These are phyloP conservation scores for Candida pseudoglaebosa DNA, from an alignment of 805 yeast species.

Conservation along the genomic window DNA sequence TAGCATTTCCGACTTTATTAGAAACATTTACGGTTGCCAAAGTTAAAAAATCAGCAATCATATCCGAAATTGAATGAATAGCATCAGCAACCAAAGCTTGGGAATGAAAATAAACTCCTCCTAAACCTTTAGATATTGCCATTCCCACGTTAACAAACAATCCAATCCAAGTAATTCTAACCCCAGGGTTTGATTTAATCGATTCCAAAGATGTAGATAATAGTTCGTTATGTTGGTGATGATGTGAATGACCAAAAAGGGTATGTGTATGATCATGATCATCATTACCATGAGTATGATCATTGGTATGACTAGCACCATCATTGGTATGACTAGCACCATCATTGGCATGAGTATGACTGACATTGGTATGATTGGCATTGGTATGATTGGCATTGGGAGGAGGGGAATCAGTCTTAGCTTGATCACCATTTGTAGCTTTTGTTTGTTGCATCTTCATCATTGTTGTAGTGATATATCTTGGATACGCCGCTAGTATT, in stretches of 20 bases:
- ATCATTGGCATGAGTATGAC: neutral
- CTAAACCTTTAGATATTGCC: constrained; percentile 82
- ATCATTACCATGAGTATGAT: constrained; percentile 4
- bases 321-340: constrained; percentile 3
- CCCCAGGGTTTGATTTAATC: constrained; percentile 66
- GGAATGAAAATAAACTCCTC: constrained; percentile 91
- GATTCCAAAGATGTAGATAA: constrained; percentile 22
- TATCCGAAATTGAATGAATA: constrained; percentile 85
- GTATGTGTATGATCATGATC: constrained; percentile 6
- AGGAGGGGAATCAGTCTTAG: too few species aligned
- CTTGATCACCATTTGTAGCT: too few species aligned
- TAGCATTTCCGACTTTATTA: constrained; percentile 50
- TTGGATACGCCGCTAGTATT: neutral
- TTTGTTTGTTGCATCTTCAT: neutral
- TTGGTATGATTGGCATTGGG: neutral
- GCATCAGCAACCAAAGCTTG: constrained; percentile 94
- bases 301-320: constrained; percentile 6
- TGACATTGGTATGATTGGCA: neutral
- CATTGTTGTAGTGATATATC: neutral
- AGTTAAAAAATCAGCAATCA: constrained; percentile 86
- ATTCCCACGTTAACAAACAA: constrained; percentile 76
- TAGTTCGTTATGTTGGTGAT: constrained; percentile 44
- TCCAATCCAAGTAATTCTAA: constrained; percentile 90
- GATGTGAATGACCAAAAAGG: constrained; percentile 35
- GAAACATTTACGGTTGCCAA: constrained; percentile 83